Conservation (phyloP, 1,139 yeast species). For the Pichia sp. region DNA sequence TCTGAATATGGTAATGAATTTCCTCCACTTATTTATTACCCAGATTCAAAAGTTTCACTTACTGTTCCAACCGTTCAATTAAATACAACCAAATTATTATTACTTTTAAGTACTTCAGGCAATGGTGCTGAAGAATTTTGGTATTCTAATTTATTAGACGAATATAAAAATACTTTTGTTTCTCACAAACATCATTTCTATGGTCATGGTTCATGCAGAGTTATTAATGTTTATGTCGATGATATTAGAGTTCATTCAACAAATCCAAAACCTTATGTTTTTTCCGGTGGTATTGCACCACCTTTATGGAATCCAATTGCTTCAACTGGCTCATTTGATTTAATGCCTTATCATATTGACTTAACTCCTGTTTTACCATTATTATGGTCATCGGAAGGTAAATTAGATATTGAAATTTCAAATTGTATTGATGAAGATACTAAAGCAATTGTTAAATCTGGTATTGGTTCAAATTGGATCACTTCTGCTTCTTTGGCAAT, state of each 20-base stretch:
- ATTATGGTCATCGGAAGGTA: conserved; percentile 40
- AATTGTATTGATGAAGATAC: conserved; percentile 46
- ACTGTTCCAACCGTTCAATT: conserved; percentile 36
- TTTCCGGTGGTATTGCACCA: conserved; percentile 76
- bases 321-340: conserved; percentile 64
- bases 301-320: conserved; percentile 76
- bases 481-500: conserved; percentile 58
- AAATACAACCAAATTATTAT: conserved; percentile 52
- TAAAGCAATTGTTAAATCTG: conserved; percentile 16
- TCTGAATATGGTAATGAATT: conserved; percentile 22
- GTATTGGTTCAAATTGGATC: conserved; percentile 62
- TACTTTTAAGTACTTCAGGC: conserved; percentile 66
- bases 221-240: conserved; percentile 45
- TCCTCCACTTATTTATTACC: conserved; percentile 43
- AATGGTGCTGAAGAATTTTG: conserved; percentile 79
- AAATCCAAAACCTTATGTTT: conserved; percentile 57
- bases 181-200: conserved; percentile 35
- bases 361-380: conserved; percentile 60
- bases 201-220: conserved; percentile 63
- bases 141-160: conserved; percentile 61
- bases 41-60: conserved; percentile 32
- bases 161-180: conserved; percentile 35
- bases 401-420: conserved; percentile 43
- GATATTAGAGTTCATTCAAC: conserved; percentile 44
- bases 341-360: conserved; percentile 60